Percentiles rank a stretch among this genome's conserved stretches.
Conservation (phyloP, 1,139 yeast species). For the Diutina scorzettiae region DNA sequence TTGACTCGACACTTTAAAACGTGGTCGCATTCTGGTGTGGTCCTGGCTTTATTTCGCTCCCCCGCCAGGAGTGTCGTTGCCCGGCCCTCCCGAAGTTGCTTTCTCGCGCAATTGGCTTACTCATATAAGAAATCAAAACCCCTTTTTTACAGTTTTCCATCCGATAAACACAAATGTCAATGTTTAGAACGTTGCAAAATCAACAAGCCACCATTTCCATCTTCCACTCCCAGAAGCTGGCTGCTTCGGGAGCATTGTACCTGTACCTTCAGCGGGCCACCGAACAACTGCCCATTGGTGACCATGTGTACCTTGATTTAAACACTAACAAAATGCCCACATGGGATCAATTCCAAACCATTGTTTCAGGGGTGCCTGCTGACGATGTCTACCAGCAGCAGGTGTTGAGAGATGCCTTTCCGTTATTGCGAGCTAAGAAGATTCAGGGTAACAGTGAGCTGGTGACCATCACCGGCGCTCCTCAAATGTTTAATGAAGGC, state of each 20-base stretch:
- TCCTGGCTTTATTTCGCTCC: too few species aligned
- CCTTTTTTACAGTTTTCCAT: too few species aligned
- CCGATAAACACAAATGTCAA: neutral
- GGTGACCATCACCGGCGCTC: conserved; percentile 12
- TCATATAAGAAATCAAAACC: too few species aligned
- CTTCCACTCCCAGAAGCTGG: conserved; percentile 28
- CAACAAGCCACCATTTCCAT: conserved; percentile 33
- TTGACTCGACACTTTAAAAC: too few species aligned
- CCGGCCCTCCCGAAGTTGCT: too few species aligned
- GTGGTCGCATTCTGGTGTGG: too few species aligned
- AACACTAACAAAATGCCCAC: conserved; percentile 33
- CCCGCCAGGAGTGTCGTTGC: too few species aligned
- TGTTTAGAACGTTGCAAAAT: conserved; percentile 30
- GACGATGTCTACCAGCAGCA: conserved; percentile 11
- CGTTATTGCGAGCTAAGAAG: conserved; percentile 23
- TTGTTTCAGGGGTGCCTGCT: conserved; percentile 17
- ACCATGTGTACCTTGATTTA: conserved; percentile 25
- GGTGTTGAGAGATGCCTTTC: conserved; percentile 24
- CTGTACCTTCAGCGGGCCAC: conserved; percentile 23
- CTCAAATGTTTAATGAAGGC: conserved; percentile 25
- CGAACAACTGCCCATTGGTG: conserved; percentile 15
- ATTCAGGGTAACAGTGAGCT: conserved; percentile 12
- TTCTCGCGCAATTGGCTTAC: too few species aligned
- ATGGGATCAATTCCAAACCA: conserved; percentile 27
- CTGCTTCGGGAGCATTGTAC: conserved; percentile 22